Base-by-base conservation (phyloP, 2,329 filamentous ascomycete species). In the Colletotrichum liriopes region DNA sequence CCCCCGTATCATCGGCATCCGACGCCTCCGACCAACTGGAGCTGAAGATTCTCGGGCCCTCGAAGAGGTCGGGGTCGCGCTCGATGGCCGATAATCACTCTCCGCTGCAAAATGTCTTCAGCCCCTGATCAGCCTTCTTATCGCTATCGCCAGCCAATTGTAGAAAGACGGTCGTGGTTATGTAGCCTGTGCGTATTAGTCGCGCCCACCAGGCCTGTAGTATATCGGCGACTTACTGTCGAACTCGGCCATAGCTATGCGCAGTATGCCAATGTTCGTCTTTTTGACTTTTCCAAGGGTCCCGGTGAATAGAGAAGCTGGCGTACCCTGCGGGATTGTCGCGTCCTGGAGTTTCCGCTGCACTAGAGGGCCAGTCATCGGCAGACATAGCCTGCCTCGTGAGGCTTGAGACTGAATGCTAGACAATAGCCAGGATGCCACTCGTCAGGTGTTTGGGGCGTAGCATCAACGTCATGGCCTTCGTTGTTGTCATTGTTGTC, bases 181-280 rank as follows among this genome's bases (percentile, higher is more conserved):
- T 73, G 61, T 60, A 71, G 11, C 67, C 71, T 73, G 35, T 18
- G 12, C n/a, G 9, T 37, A 14, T 67, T 41, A 61, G 45, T 39
- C 9, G 32, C 7, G 0, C 32, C 23, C n/a, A 7, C 7, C 8
- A 11, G 12, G 2, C 18, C 51, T 35, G 23, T 20, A 20, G 39
- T 18, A 8, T 35, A 1, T 5, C 12, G 29, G 5, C 18, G 12
- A 62, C 67, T 49, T 12, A 67, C 67, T 66, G 20, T 73, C 71
- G 43, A 55, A 62, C 5, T 67, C 61, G 14, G 71, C 56, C 62
- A 29, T 71, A 66, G 8, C 67, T 67, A 71, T 73, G 56, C 2
- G 41, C 32, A 18, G 60, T 26, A 0, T 62, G 49, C 55, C 71
- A 67, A 11, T 26, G 23, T 26, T 26, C 23, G 23, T 26, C 23